A percentile compares a stretch with the other conserved stretches of the same genome.
These are phyloP conservation scores for Candida nonsorbophila DNA, from an alignment of 805 yeast species.

Conservation along the genomic window DNA sequence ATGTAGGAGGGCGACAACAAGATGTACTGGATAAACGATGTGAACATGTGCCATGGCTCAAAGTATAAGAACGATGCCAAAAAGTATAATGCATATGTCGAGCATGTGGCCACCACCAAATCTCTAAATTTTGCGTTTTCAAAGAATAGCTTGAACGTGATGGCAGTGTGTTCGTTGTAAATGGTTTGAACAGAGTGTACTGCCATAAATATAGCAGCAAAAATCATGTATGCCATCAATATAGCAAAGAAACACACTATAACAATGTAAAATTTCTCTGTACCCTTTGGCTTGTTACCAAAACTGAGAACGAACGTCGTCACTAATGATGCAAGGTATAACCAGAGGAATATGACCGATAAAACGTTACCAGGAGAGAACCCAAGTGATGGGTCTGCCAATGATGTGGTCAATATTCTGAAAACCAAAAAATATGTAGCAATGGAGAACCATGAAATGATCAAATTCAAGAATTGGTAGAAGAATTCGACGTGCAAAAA, in stretches of 20 bases:
- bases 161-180: constrained; percentile 27
- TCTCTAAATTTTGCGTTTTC: constrained; percentile 40
- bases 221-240: constrained; percentile 54
- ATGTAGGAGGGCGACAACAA: constrained; percentile 49
- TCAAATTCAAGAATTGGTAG: constrained; percentile 49
- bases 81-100: constrained; percentile 59
- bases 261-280: constrained; percentile 48
- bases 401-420: constrained; percentile 54
- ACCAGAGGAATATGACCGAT: constrained; percentile 49
- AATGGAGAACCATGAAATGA: constrained; percentile 59
- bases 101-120: constrained; percentile 51
- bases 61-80: constrained; percentile 53
- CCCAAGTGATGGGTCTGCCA: constrained; percentile 29
- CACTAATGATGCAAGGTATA: constrained; percentile 51
- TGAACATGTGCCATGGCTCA: constrained; percentile 65
- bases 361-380: constrained; percentile 44
- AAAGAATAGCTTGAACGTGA: constrained; percentile 44
- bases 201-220: constrained; percentile 56
- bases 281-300: constrained; percentile 62
- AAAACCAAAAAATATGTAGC: constrained; percentile 62
- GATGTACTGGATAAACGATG: constrained; percentile 48
- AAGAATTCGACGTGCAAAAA: constrained; percentile 50
- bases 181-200: constrained; percentile 41
- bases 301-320: constrained; percentile 58
- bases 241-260: constrained; percentile 54